Conservation (phyloP, 495 filamentous ascomycete species). For the Wilcoxina mikolae region DNA sequence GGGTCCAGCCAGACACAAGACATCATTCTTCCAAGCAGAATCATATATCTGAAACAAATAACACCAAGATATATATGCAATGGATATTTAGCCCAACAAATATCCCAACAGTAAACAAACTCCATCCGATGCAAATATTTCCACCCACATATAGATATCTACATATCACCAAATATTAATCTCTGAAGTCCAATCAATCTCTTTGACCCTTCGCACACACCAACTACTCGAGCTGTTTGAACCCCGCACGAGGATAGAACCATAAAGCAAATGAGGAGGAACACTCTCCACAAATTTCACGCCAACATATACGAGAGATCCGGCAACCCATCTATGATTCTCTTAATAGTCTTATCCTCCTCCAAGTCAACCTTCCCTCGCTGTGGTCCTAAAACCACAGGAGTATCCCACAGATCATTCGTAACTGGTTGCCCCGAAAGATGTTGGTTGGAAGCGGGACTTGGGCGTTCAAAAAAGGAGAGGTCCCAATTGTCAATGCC, state of each 20-base stretch:
- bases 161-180: not conserved
- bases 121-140: not conserved
- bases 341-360: conserved; percentile 20
- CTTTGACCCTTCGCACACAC: too few species aligned
- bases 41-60: too few species aligned
- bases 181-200: too few species aligned
- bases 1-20: too few species aligned
- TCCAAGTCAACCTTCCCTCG: conserved; percentile 18
- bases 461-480: conserved; percentile 22
- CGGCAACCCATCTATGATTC: conserved; percentile 29
- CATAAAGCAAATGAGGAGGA: too few species aligned
- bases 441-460: conserved; percentile 3
- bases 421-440: conserved; percentile 7
- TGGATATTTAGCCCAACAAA: not conserved
- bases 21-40: too few species aligned
- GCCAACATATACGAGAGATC: conserved; percentile 32
- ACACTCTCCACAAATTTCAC: too few species aligned
- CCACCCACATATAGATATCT: not conserved
- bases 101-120: not conserved
- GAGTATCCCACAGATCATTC: conserved; percentile 22
- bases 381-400: conserved; percentile 3
- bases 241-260: too few species aligned
- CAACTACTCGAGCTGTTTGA: too few species aligned
- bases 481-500: conserved; percentile 23
- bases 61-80: not conserved